These are phyloP conservation scores for Parastagonospora nodorum DNA, from an alignment of 2,329 filamentous ascomycete genomes.

Conservation along the genomic window DNA sequence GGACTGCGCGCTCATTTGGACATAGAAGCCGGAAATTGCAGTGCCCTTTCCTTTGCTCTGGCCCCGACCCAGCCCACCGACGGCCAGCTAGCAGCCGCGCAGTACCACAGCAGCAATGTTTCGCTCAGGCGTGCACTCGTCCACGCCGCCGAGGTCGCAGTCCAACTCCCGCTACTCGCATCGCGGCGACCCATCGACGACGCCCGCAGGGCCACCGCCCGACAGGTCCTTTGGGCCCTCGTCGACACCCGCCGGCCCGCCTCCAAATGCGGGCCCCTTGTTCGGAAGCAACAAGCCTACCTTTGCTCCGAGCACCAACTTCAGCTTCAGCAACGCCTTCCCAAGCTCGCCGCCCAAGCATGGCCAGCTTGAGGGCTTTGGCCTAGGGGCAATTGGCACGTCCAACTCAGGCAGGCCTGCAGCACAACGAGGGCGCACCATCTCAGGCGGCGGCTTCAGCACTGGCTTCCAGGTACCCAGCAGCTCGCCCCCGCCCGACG, in stretches of 20 bases:
- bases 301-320: slow-evolving; percentile 22
- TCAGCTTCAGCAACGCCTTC: slow-evolving; percentile 25
- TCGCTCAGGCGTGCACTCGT: slow-evolving; percentile 31
- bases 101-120: slow-evolving; percentile 35
- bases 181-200: slow-evolving; percentile 56
- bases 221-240: slow-evolving; percentile 52
- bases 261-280: slow-evolving; percentile 51
- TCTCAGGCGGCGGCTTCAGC: slow-evolving; percentile 25
- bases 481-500: slow-evolving; percentile 43
- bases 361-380: slow-evolving; percentile 32
- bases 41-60: slow-evolving; percentile 11
- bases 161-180: slow-evolving; percentile 36
- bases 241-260: slow-evolving; percentile 62
- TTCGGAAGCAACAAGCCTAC: slow-evolving; percentile 59
- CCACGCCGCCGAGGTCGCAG: slow-evolving; percentile 45
- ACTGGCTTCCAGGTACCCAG: slow-evolving; percentile 41
- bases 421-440: slow-evolving; percentile 33
- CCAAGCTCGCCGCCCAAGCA: slow-evolving; percentile 44
- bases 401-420: slow-evolving; percentile 35
- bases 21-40: slow-evolving; percentile 1
- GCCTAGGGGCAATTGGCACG: slow-evolving; percentile 30
- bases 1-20: background rate
- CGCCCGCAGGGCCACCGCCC: slow-evolving; percentile 62
- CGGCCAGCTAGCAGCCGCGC: background rate
- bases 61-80: slow-evolving; percentile 1